Evolutionary conservation across 1,139 yeast genomes (phyloP).

Genomic region (Candida frijolesensis): DNA sequence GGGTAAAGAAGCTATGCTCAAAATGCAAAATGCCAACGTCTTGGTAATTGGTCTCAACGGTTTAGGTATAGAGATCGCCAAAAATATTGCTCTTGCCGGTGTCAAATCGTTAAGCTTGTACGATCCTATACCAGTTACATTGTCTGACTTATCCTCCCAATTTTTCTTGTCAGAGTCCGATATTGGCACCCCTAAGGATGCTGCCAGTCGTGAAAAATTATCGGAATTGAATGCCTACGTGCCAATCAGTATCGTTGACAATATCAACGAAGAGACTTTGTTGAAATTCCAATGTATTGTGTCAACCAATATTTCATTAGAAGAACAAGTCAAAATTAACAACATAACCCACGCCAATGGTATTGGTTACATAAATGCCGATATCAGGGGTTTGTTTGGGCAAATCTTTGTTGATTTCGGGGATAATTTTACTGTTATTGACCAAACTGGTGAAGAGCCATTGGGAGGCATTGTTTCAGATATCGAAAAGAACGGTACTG

Average conservation of each 20-base stretch:
- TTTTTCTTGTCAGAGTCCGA: constrained; percentile 76
- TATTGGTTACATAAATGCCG: constrained; percentile 81
- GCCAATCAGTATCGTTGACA: constrained; percentile 72
- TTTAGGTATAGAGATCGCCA: constrained; percentile 92
- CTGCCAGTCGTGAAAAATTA: constrained; percentile 62
- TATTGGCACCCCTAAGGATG: constrained; percentile 78
- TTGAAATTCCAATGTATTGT: constrained; percentile 77
- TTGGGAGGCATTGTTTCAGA: constrained; percentile 83
- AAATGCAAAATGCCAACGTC: constrained; percentile 92
- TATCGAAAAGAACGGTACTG: constrained; percentile 86
- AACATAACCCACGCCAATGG: constrained; percentile 69
- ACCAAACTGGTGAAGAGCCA: constrained; percentile 93
- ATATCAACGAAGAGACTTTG: constrained; percentile 52
- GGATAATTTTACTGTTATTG: constrained; percentile 73
- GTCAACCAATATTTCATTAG: constrained; percentile 73
- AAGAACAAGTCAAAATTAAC: constrained; percentile 76
- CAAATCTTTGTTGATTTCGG: constrained; percentile 91
- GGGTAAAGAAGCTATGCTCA: constrained; percentile 97
- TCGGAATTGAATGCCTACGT: constrained; percentile 88
- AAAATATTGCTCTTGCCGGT: constrained; percentile 95
- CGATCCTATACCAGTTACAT: constrained; percentile 71
- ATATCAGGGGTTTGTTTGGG: constrained; percentile 86
- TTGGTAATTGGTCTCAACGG: constrained; percentile 88
- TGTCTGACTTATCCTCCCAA: constrained; percentile 84
- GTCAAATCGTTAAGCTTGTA: constrained; percentile 88